These are phyloP conservation scores for Suhomyces tanzawaensis DNA, from an alignment of 805 yeast species.

Conservation along the genomic window DNA sequence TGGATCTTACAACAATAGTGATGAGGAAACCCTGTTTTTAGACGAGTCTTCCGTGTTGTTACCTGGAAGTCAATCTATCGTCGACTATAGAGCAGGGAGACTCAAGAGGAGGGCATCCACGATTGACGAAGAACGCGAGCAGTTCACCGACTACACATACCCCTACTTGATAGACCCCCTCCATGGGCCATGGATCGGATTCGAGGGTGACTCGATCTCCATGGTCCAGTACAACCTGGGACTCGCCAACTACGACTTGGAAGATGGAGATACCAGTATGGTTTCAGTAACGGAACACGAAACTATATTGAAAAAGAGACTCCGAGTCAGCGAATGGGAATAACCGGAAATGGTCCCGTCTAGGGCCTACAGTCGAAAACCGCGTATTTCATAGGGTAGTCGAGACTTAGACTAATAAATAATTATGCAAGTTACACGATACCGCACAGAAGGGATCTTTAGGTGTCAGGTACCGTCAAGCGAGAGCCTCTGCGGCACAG, in stretches of 20 bases:
- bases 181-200: constrained; percentile 59
- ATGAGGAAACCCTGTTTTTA: constrained; percentile 15
- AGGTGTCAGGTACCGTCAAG: background rate
- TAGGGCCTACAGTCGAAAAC: no score
- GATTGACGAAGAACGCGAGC: constrained; percentile 57
- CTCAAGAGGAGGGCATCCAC: constrained; percentile 45
- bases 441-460: background rate
- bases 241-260: constrained; percentile 14
- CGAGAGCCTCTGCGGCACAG: background rate
- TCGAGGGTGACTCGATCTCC: constrained; percentile 50
- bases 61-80: constrained; percentile 14
- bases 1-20: constrained; percentile 8
- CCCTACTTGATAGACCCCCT: constrained; percentile 47
- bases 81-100: constrained; percentile 9
- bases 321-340: constrained; percentile 39
- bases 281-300: constrained; percentile 19
- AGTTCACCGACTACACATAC: constrained; percentile 47
- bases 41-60: constrained; percentile 24
- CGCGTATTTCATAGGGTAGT: no score
- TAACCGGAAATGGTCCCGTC: constrained; percentile 10
- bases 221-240: constrained; percentile 31
- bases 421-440: no score
- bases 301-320: constrained; percentile 22
- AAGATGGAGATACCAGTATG: constrained; percentile 18
- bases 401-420: no score